Conservation (phyloP, 257 asterid genomes). For the Solanum etuberosum region DNA sequence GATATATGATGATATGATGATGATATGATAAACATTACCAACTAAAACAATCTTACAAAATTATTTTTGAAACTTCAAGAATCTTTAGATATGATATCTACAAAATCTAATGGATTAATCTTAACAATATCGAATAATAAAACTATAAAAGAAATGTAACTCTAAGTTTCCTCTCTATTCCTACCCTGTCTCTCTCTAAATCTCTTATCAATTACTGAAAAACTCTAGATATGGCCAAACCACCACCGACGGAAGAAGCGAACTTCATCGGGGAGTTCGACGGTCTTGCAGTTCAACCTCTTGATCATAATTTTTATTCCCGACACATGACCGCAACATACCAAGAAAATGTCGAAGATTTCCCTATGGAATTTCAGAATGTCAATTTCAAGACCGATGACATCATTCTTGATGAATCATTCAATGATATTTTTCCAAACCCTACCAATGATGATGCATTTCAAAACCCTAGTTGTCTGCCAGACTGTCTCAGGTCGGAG, state of each 20-base stretch:
- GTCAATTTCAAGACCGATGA: conserved; percentile 26
- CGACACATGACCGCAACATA: conserved; percentile 3
- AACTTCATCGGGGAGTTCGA: conserved; percentile 12
- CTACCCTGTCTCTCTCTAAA: neutral
- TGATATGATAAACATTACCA: too few species aligned
- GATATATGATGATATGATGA: too few species aligned
- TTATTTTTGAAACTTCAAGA: too few species aligned
- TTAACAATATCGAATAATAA: too few species aligned
- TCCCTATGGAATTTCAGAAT: neutral
- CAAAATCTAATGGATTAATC: neutral
- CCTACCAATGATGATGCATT: neutral
- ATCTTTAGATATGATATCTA: neutral
- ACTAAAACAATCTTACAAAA: too few species aligned
- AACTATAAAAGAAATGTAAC: neutral
- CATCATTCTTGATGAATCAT: conserved; percentile 47
- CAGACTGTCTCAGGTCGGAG: neutral
- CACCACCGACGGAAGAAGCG: neutral
- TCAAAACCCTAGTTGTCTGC: neutral
- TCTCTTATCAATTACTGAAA: neutral
- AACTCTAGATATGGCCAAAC: conserved; percentile 26
- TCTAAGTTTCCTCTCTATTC: neutral
- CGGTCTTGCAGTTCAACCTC: conserved; percentile 24
- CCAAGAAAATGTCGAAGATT: neutral
- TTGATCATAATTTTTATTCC: conserved; percentile 32
- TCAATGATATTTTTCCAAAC: conserved; percentile 38